Base-by-base conservation (phyloP, 2,329 filamentous ascomycete genomes). In the Fusarium sp. region DNA sequence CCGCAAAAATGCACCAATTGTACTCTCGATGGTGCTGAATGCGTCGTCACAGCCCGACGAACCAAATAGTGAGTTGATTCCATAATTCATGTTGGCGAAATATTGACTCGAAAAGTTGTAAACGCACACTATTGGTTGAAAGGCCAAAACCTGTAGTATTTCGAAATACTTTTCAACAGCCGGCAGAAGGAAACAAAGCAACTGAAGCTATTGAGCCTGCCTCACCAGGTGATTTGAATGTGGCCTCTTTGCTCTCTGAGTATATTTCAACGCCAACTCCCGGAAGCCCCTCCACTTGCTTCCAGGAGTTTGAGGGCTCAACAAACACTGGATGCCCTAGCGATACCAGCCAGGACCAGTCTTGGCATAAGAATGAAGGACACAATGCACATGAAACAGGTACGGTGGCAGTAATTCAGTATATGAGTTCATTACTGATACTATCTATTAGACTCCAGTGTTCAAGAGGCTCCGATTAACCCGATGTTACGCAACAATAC, bases 161-260 rank as follows among this genome's bases (percentile, higher is more conserved):
- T 2, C 17, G 48, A n/a, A 52, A 52, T 12, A n/a, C 20, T 12
- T 52, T 52, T 9, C 32, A 26, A 4, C 20, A n/a, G 3, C 20
- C 18, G 4, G 12, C 26, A 14, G 8, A 11, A 9, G 30, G 1
- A 11, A 15, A 3, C 1, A 37, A 18, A n/a, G n/a, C 13, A 4
- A 0, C 2, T 23, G 5, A 5, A 7, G 32, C 14, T 15, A 1
- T 12, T 2, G 4, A 3, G 1, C 8, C 8, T 0, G 3, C 5
- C 0, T 50, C 32, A 7, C 15, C 48, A 2, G 6, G 14, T 7
- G 0, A 0, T 2, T 7, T 14, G 0, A 12, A 26, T 35, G 20
- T 10, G 4, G 3, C 0, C 1, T 14, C 15, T 9, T 50, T 35
- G 1, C 7, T 23, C 11, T 18, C 10, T 14, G n/a, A 38, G 1